Evolutionary conservation across 345 rosid species (phyloP), one percentile per base, ranked within the genome.

Genomic region (Eucalyptus rudis): DNA sequence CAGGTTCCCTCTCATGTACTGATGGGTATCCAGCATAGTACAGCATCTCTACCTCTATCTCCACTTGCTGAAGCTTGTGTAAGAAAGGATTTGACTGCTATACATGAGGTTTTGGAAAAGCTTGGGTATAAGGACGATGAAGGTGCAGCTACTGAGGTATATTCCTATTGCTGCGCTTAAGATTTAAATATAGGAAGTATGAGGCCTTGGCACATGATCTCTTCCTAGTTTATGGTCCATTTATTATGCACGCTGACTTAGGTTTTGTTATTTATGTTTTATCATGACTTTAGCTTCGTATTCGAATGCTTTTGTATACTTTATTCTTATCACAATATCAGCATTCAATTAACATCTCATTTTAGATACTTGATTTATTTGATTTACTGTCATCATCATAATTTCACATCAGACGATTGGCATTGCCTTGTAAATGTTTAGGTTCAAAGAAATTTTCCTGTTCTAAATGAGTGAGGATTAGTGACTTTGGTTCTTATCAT

Each of bases 61-160:
- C 95, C 97, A n/a, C 90, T 96, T 86, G 99, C 95, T n/a, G 97
- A 97, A 91, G 98, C 99, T 88, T 94, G 96, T 91, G 92, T 92
- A 66, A 94, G 95, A 91, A 93, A 87, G 92, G 99, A 96, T 93
- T 92, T 97, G 93, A 94, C 94, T 90, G 96, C 99, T 68, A 94
- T 97, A 86, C 96, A 93, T 86, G 97, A 96, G 91, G 94, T 96
- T 89, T 89, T 97, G 90, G 97, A 96, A 88, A 92, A 94, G 87
- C 89, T 96, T 91, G 98, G 97, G 17, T 97, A 96, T 92, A 95
- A 95, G 93, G 98, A 96, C 86, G 99, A 97, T 25, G 97, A 95
- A 93, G 97, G 95, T 87, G 94, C 96, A 79, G 94, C 93, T 81
- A 93, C 96, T 89, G 99, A 97, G 99, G 99, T 95, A 54, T 86